A percentile compares a stretch with the other conserved stretches of the same genome.
phyloP scores from a whole-genome alignment of 805 yeast genomes.

The Dipodascus albidus region DNA sequence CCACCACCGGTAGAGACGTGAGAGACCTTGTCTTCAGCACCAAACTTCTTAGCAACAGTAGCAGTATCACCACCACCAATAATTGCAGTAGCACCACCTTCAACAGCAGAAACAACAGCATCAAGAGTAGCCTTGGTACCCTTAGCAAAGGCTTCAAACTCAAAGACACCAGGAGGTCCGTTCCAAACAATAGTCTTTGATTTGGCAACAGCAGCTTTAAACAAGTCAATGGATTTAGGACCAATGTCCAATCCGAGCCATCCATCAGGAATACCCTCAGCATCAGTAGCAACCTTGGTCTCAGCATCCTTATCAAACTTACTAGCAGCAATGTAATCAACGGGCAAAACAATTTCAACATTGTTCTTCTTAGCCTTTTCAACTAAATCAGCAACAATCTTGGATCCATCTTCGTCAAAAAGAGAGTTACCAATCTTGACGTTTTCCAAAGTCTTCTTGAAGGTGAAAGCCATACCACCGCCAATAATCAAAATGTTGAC shows the following conservation, averaged over 20 bases:
- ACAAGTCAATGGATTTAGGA: constrained; percentile 73
- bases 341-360: constrained; percentile 89
- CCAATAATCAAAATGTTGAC: constrained; percentile 91
- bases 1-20: constrained; percentile 99
- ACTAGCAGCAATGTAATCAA: constrained; percentile 94
- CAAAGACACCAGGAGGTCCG: constrained; percentile 99
- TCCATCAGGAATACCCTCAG: constrained; percentile 86
- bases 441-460: constrained; percentile 83
- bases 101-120: constrained; percentile 77
- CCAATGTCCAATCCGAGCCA: constrained; percentile 97
- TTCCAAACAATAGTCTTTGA: constrained; percentile 99
- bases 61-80: constrained; percentile 99
- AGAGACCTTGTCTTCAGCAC: constrained; percentile 90
- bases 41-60: constrained; percentile 94
- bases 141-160: constrained; percentile 80
- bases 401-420: constrained; percentile 89
- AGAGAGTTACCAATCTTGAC: constrained; percentile 86
- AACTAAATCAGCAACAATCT: constrained; percentile 82
- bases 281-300: constrained; percentile 73
- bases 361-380: constrained; percentile 94
- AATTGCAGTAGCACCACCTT: constrained; percentile 87
- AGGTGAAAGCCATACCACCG: constrained; percentile 99
- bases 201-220: constrained; percentile 70
- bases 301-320: constrained; percentile 86
- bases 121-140: constrained; percentile 89